phyloP scores from a whole-genome alignment of 1,284 basidiomycete genomes.

The Sphagnurus paluster region DNA sequence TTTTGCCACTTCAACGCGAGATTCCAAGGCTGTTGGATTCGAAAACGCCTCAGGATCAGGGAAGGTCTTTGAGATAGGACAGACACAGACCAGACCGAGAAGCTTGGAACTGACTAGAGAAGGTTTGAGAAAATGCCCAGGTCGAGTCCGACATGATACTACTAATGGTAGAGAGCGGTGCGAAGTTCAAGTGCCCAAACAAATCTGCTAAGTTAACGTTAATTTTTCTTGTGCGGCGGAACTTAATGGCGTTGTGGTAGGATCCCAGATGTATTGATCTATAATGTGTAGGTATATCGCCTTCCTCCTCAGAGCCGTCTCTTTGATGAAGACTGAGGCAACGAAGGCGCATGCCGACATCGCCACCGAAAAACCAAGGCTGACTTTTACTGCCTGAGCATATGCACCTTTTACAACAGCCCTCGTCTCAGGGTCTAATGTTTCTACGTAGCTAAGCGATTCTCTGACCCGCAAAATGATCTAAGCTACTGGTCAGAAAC shows the following conservation, averaged over 20 bases:
- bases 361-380: conserved; percentile 46
- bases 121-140: conserved; percentile 20
- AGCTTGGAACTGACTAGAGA: conserved; percentile 15
- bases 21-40: conserved; percentile 37
- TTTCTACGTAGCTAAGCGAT: conserved; percentile 52
- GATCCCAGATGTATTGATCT: too few species aligned
- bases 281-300: too few species aligned
- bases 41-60: conserved; percentile 5
- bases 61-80: neutral
- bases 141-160: conserved; percentile 12
- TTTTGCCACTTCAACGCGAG: conserved; percentile 35
- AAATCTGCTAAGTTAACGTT: too few species aligned
- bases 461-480: conserved; percentile 55
- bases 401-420: conserved; percentile 49
- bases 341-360: conserved; percentile 41
- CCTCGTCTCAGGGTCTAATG: conserved; percentile 44
- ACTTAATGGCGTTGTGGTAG: too few species aligned
- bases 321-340: conserved; percentile 51
- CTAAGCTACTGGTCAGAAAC: conserved; percentile 28
- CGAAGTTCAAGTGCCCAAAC: too few species aligned
- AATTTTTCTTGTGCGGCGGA: too few species aligned
- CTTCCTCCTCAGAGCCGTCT: conserved; percentile 39
- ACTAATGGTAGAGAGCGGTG: neutral
- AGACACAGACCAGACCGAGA: conserved; percentile 16
- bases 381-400: conserved; percentile 45